These are phyloP conservation scores for Collariella sp. DNA, from an alignment of 495 filamentous ascomycete genomes.

Conservation along the genomic window DNA sequence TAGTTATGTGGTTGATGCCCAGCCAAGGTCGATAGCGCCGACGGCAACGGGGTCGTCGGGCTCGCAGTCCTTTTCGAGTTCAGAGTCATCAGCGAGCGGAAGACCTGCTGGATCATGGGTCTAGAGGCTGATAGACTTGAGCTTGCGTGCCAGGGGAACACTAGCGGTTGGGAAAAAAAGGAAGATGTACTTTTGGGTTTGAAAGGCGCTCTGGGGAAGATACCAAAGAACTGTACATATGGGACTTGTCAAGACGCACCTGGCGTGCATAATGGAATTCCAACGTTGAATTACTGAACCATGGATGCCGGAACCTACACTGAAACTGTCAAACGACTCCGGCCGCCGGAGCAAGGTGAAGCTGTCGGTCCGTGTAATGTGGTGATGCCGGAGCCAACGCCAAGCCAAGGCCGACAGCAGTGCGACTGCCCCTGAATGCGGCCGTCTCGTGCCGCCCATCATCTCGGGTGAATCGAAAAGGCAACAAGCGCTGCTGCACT, in stretches of 20 bases:
- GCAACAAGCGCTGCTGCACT: constrained; percentile 12
- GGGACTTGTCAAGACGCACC: too few species aligned
- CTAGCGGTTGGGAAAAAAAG: background rate
- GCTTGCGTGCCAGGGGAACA: too few species aligned
- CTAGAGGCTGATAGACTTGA: too few species aligned
- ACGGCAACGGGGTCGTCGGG: background rate
- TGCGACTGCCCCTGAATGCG: background rate
- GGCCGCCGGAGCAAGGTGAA: too few species aligned
- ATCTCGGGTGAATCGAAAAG: constrained; percentile 1
- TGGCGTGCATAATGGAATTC: too few species aligned
- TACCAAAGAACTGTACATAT: too few species aligned
- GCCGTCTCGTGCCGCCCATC: background rate
- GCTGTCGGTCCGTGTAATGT: too few species aligned
- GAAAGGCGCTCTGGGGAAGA: too few species aligned
- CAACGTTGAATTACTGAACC: too few species aligned
- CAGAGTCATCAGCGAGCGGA: constrained; percentile 39
- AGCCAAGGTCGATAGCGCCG: constrained; percentile 45
- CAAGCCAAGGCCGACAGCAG: background rate
- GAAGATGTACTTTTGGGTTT: background rate
- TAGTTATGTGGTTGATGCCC: constrained; percentile 55
- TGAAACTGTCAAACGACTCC: too few species aligned
- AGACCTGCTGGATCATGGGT: constrained; percentile 16
- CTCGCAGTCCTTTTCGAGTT: background rate
- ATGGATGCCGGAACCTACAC: too few species aligned
- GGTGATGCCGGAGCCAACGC: background rate